These are phyloP conservation scores for Fusarium liriodendri DNA, from an alignment of 2,329 filamentous ascomycete genomes.

Conservation along the genomic window DNA sequence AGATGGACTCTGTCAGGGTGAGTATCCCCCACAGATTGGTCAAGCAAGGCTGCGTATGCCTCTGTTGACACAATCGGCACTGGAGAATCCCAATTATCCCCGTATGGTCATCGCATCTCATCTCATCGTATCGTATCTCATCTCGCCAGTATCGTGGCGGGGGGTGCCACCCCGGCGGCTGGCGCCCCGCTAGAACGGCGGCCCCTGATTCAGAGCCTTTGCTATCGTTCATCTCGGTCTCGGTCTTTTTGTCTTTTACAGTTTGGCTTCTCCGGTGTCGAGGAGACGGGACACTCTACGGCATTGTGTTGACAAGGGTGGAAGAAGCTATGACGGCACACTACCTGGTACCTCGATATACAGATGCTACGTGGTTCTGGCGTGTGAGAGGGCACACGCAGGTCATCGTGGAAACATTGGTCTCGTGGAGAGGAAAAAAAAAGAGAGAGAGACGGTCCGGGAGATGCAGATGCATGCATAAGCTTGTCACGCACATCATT, in stretches of 20 bases:
- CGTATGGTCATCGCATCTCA: slow-evolving; percentile 34
- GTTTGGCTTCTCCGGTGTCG: neutral
- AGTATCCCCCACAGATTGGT: slow-evolving; percentile 1
- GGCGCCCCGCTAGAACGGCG: slow-evolving; percentile 21
- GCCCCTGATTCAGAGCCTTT: slow-evolving; percentile 27
- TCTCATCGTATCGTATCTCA: slow-evolving; percentile 40
- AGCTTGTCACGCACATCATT: slow-evolving; percentile 21
- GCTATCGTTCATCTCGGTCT: slow-evolving; percentile 10
- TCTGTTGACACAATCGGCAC: slow-evolving; percentile 1
- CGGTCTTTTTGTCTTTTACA: slow-evolving; percentile 6
- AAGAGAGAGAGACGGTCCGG: neutral
- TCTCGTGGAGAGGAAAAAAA: slow-evolving; percentile 1
- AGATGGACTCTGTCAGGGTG: neutral
- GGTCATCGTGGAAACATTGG: neutral
- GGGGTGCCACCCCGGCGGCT: slow-evolving; percentile 24
- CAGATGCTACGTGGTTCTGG: neutral
- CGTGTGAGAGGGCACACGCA: neutral
- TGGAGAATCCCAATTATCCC: slow-evolving; percentile 8
- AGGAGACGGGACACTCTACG: neutral
- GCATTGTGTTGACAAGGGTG: neutral
- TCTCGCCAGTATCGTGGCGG: slow-evolving; percentile 36
- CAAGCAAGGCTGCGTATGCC: neutral
- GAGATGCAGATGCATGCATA: slow-evolving; percentile 12
- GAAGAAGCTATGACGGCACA: neutral
- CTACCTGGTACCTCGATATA: neutral